Percentiles rank a stretch among this genome's conserved stretches.
Conservation (phyloP, 2,329 filamentous ascomycete genomes). For the Kalmusia sp. region DNA sequence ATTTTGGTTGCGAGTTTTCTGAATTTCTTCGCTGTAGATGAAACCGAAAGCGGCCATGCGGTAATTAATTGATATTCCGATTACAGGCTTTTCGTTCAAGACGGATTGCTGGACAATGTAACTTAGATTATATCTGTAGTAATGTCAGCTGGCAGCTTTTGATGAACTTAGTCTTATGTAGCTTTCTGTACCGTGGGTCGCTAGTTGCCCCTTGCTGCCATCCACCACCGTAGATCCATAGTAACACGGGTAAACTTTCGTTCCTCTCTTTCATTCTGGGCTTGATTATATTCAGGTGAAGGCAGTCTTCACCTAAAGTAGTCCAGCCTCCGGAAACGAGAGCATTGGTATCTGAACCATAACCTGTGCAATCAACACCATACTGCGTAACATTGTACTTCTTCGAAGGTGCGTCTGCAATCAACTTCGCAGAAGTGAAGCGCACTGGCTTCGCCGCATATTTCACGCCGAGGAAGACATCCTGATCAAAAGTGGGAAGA, state of each 20-base stretch:
- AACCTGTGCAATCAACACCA: constrained; percentile 35
- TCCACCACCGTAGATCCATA: constrained; percentile 45
- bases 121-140: constrained; percentile 36
- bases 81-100: constrained; percentile 37
- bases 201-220: constrained; percentile 42
- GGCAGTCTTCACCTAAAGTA: constrained; percentile 51
- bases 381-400: constrained; percentile 30
- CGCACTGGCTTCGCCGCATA: constrained; percentile 37
- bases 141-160: neutral
- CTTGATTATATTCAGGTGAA: constrained; percentile 48
- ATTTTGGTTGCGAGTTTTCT: constrained; percentile 46
- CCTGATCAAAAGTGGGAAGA: constrained; percentile 36
- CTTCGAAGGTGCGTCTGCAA: constrained; percentile 15
- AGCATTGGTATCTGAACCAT: constrained; percentile 32
- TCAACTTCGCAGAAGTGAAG: constrained; percentile 30
- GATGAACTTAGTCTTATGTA: no score
- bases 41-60: constrained; percentile 59
- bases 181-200: constrained; percentile 31
- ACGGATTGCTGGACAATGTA: constrained; percentile 41
- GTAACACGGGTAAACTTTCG: constrained; percentile 27
- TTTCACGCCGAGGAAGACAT: constrained; percentile 39
- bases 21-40: constrained; percentile 51
- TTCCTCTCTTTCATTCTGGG: constrained; percentile 24
- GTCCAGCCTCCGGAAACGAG: constrained; percentile 32
- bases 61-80: constrained; percentile 54